These are phyloP conservation scores for Larix kaempferi DNA, from an alignment of 75 land plant species.

Conservation along the genomic window DNA sequence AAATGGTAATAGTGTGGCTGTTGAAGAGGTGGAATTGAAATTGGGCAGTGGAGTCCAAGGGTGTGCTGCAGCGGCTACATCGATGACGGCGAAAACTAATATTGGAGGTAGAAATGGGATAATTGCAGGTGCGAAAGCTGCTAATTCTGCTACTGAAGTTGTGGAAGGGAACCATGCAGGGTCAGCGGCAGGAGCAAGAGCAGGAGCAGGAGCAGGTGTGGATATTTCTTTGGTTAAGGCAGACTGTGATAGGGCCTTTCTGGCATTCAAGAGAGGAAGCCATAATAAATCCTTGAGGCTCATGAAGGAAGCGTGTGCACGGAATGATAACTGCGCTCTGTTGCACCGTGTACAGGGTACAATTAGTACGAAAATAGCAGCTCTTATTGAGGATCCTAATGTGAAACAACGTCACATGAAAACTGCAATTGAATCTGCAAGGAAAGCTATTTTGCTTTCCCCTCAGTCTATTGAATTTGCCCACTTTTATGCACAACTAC, in stretches of 20 bases:
- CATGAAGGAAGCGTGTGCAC: slow-evolving; percentile 52
- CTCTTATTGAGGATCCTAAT: slow-evolving; percentile 62
- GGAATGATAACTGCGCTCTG: slow-evolving; percentile 41
- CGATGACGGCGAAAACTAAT: not conserved
- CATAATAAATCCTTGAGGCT: slow-evolving; percentile 70
- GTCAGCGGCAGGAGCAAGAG: not conserved
- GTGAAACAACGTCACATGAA: slow-evolving; percentile 64
- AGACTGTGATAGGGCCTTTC: slow-evolving; percentile 79
- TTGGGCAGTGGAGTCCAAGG: not conserved
- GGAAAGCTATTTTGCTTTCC: slow-evolving; percentile 41
- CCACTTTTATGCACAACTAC: slow-evolving; percentile 73
- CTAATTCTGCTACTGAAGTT: not conserved
- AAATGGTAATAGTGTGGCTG: not conserved
- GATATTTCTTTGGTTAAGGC: slow-evolving; percentile 32
- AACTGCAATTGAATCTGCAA: slow-evolving; percentile 65
- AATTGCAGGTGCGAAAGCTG: not conserved
- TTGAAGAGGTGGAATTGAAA: not conserved
- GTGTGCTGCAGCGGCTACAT: not conserved
- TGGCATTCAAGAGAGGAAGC: slow-evolving; percentile 74
- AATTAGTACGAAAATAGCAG: slow-evolving; percentile 55
- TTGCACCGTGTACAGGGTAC: slow-evolving; percentile 73
- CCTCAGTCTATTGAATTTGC: slow-evolving; percentile 74
- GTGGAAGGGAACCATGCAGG: not conserved
- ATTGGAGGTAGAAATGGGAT: slow-evolving; percentile 6
- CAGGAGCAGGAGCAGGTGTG: not conserved